Conservation (phyloP, 2,329 filamentous ascomycete genomes). For the Ophiostoma tasmaniense region DNA sequence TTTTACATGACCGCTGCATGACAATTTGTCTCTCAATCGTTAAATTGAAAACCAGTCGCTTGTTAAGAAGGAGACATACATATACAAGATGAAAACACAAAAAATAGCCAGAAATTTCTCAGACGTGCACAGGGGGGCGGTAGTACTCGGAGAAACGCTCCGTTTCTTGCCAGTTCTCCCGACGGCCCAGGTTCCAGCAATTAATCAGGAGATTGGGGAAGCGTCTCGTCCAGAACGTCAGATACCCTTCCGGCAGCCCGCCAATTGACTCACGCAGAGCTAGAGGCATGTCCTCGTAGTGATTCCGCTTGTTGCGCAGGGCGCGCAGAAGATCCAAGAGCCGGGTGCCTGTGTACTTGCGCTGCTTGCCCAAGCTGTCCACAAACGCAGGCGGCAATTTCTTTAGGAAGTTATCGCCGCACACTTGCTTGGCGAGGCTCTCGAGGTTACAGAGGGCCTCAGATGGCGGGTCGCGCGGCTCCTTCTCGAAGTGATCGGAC, state of each 20-base stretch:
- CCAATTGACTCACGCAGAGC: constrained; percentile 63
- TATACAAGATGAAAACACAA: too few species aligned
- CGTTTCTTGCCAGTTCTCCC: constrained; percentile 53
- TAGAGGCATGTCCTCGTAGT: constrained; percentile 93
- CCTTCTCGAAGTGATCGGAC: constrained; percentile 92
- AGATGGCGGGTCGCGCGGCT: constrained; percentile 75
- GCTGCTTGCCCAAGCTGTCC: constrained; percentile 82
- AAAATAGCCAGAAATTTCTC: too few species aligned
- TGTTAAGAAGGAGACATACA: not conserved
- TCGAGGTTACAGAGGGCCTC: constrained; percentile 54
- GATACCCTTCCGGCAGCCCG: constrained; percentile 67
- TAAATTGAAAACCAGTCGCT: not conserved
- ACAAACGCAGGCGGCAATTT: constrained; percentile 72
- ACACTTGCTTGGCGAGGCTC: constrained; percentile 42
- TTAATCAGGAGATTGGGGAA: constrained; percentile 73
- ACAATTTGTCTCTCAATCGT: not conserved
- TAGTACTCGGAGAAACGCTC: constrained; percentile 69
- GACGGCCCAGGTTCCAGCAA: constrained; percentile 67
- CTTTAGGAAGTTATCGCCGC: constrained; percentile 65
- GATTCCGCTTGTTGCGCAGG: constrained; percentile 90
- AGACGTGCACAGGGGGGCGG: constrained; percentile 16
- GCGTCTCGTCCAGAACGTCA: constrained; percentile 70
- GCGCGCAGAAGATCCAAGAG: constrained; percentile 83
- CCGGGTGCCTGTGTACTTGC: constrained; percentile 80
- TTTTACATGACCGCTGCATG: not conserved